Conservation (phyloP, 2,329 filamentous ascomycete genomes). For the Ophiostoma fasciatum region DNA sequence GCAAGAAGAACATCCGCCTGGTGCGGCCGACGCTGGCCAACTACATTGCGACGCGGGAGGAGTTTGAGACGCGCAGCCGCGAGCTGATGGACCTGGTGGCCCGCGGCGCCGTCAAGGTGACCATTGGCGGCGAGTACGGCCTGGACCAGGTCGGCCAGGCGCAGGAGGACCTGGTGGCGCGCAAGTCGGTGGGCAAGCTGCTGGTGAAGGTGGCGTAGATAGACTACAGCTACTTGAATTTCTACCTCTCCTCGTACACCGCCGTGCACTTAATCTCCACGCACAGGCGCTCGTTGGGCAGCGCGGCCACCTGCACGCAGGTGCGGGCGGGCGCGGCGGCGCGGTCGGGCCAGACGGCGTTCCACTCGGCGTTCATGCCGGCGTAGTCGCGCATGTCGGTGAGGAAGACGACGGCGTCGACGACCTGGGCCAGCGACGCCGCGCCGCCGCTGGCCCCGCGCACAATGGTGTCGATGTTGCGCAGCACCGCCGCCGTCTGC, state of each 20-base stretch:
- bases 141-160: constrained; percentile 9
- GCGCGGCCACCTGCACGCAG: constrained; percentile 16
- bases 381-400: constrained; percentile 26
- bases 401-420: constrained; percentile 25
- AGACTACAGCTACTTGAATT: too few species aligned
- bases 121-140: constrained; percentile 10
- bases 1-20: constrained; percentile 60
- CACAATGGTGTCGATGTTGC: constrained; percentile 22
- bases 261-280: constrained; percentile 17
- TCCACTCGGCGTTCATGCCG: constrained; percentile 30
- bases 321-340: constrained; percentile 21
- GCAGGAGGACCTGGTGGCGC: constrained; percentile 12
- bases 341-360: constrained; percentile 23
- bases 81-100: constrained; percentile 13
- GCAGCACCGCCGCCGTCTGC: constrained; percentile 23
- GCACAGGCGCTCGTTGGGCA: constrained; percentile 17
- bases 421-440: constrained; percentile 20
- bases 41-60: constrained; percentile 55
- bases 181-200: constrained; percentile 13
- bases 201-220: constrained; percentile 2
- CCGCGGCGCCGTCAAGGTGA: constrained; percentile 9
- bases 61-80: constrained; percentile 37
- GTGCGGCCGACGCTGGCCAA: constrained; percentile 56
- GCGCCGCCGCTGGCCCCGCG: constrained; percentile 20
- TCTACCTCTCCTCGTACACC: background rate